Conservation (phyloP, 352 stramenopile genomes). For the Pythium grandisporangium region DNA sequence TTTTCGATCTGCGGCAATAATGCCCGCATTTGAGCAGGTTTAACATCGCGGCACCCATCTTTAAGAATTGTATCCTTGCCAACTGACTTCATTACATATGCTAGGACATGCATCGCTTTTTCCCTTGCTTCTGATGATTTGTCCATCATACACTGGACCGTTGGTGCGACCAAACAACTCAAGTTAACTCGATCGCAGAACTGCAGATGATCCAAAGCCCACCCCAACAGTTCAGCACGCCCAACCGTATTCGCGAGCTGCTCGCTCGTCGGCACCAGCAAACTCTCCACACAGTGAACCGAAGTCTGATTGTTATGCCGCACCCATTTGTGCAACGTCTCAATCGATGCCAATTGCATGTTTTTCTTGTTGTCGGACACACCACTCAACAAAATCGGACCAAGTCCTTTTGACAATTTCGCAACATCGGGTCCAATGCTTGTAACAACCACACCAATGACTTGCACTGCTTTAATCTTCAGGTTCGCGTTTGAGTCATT, state of each 20-base stretch:
- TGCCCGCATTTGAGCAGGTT: slow-evolving; percentile 79
- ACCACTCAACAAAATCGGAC: slow-evolving; percentile 50
- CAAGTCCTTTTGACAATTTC: slow-evolving; percentile 80
- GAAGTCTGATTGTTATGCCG: slow-evolving; percentile 65
- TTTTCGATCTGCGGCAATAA: slow-evolving; percentile 83
- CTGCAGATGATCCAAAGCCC: slow-evolving; percentile 57
- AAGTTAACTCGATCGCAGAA: slow-evolving; percentile 66
- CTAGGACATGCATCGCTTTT: slow-evolving; percentile 67
- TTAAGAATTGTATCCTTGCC: slow-evolving; percentile 66
- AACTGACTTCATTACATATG: slow-evolving; percentile 76
- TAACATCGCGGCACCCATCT: slow-evolving; percentile 69
- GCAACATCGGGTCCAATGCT: slow-evolving; percentile 67
- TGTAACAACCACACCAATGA: slow-evolving; percentile 67
- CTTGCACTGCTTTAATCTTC: slow-evolving; percentile 79
- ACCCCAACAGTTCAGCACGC: slow-evolving; percentile 64
- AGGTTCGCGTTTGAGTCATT: slow-evolving; percentile 83
- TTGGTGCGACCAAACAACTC: slow-evolving; percentile 46
- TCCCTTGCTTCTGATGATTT: slow-evolving; percentile 78
- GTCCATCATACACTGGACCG: slow-evolving; percentile 76
- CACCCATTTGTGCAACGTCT: slow-evolving; percentile 81
- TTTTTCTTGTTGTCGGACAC: slow-evolving; percentile 86
- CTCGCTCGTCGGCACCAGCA: slow-evolving; percentile 59
- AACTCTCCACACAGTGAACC: slow-evolving; percentile 52
- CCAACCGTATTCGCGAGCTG: slow-evolving; percentile 70
- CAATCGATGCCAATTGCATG: slow-evolving; percentile 71